phyloP scores from a whole-genome alignment of 179 eudicot genomes.

The Beta lomatogona region DNA sequence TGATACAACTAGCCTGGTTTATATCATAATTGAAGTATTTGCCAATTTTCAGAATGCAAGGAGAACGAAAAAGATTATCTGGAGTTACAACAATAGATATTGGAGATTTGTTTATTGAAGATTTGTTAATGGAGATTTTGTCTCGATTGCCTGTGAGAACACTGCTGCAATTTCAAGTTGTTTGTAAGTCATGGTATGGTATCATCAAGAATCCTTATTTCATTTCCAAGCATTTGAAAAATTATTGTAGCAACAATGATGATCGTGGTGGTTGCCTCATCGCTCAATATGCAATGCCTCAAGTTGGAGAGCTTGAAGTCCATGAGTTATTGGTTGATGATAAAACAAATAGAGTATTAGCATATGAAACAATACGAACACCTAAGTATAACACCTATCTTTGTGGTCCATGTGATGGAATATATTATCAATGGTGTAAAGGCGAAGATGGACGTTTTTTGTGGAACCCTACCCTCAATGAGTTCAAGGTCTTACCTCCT shows the following conservation, averaged over 20 bases:
- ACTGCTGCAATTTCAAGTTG: not conserved
- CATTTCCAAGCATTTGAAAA: slow-evolving; percentile 20
- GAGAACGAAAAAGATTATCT: not conserved
- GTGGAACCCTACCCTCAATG: not conserved
- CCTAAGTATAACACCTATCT: not conserved
- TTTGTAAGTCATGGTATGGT: slow-evolving; percentile 20
- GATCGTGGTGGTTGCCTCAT: slow-evolving; percentile 16
- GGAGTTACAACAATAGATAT: not conserved
- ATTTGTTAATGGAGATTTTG: slow-evolving; percentile 19
- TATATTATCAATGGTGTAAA: slow-evolving; percentile 3
- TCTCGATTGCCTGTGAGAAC: slow-evolving; percentile 11
- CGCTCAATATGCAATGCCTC: slow-evolving; percentile 3
- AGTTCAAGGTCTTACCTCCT: not conserved
- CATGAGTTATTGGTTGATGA: slow-evolving; percentile 16
- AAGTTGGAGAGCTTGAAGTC: not conserved
- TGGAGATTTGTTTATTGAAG: not conserved
- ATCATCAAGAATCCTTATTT: slow-evolving; percentile 10
- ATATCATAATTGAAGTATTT: not conserved
- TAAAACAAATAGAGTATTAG: not conserved
- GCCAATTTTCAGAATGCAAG: not conserved
- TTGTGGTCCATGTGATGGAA: slow-evolving; percentile 22
- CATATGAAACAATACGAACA: not conserved
- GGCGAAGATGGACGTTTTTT: not conserved
- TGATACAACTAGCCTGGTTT: too few relatives aligned
- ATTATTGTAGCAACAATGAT: slow-evolving; percentile 7